Conservation (phyloP, 768 basidiomycete genomes). For the Mycena chlorophos region DNA sequence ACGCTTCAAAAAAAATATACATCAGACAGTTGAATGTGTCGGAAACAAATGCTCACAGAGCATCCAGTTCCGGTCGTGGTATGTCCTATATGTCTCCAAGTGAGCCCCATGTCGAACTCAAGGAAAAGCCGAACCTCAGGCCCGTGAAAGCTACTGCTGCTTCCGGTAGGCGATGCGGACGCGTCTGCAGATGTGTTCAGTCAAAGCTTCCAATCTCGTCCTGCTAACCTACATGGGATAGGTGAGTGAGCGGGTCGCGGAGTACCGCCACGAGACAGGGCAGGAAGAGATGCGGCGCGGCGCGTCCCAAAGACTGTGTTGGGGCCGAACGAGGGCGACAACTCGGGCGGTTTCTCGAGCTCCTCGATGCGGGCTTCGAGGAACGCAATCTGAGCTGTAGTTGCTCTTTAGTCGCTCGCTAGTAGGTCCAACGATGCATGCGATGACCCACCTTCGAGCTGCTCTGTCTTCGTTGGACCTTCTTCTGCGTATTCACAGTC, state of each 20-base stretch:
- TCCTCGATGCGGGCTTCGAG: conserved; percentile 40
- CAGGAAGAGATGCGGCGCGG: conserved; percentile 9
- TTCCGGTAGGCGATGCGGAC: not conserved
- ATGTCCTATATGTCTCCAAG: not conserved
- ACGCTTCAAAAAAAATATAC: conserved; percentile 1
- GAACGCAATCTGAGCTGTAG: conserved; percentile 35
- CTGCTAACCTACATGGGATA: conserved; percentile 6
- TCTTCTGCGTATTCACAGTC: conserved; percentile 25
- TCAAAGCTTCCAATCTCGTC: too few relatives aligned
- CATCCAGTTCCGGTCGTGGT: conserved; percentile 11
- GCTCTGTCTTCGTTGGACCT: conserved; percentile 14
- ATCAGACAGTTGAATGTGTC: not conserved
- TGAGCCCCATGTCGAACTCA: not conserved
- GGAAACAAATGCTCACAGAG: conserved; percentile 6
- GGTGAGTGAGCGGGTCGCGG: conserved; percentile 5
- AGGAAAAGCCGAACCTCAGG: not conserved
- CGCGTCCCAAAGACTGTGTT: conserved; percentile 24
- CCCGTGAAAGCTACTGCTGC: not conserved
- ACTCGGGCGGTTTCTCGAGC: conserved; percentile 29
- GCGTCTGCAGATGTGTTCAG: not conserved
- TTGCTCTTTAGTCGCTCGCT: not conserved
- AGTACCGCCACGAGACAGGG: conserved; percentile 11
- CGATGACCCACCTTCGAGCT: conserved; percentile 11
- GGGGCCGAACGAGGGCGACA: conserved; percentile 20
- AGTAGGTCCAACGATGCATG: not conserved